phyloP scores from a whole-genome alignment of 2,329 filamentous ascomycete species.

The Hypoxylon sp. region DNA sequence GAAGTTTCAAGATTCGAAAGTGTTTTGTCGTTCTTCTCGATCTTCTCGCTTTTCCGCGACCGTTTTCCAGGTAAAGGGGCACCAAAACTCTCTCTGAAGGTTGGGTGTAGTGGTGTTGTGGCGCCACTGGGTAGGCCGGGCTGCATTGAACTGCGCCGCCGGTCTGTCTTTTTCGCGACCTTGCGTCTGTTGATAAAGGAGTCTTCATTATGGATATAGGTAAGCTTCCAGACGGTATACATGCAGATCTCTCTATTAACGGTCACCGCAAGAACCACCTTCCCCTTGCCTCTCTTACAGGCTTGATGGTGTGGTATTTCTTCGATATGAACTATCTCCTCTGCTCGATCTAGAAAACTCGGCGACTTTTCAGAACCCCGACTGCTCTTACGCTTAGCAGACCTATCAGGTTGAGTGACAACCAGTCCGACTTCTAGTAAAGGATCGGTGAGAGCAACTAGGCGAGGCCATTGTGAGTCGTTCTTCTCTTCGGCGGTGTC shows the following conservation, averaged over 20 bases:
- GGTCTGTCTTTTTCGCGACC: constrained; percentile 61
- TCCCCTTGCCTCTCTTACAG: constrained; percentile 55
- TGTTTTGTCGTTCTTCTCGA: constrained; percentile 60
- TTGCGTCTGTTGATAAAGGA: constrained; percentile 63
- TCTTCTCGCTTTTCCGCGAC: constrained; percentile 64
- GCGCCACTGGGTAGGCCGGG: constrained; percentile 78
- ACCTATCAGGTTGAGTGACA: constrained; percentile 69
- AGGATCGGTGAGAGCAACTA: constrained; percentile 89
- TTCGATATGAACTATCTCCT: constrained; percentile 88
- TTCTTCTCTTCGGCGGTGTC: constrained; percentile 65
- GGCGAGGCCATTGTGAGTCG: constrained; percentile 75
- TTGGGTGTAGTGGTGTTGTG: constrained; percentile 80
- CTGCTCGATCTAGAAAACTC: constrained; percentile 76
- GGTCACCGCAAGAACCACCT: constrained; percentile 82
- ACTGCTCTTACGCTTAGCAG: constrained; percentile 55
- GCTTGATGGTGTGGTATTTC: constrained; percentile 69
- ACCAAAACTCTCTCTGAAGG: constrained; percentile 83
- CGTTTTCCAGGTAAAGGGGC: constrained; percentile 67
- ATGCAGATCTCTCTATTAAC: constrained; percentile 80
- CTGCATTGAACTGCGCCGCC: constrained; percentile 75
- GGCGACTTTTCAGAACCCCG: constrained; percentile 59
- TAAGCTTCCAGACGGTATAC: constrained; percentile 87
- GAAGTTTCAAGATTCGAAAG: constrained; percentile 75
- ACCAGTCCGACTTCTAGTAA: constrained; percentile 87
- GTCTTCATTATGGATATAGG: constrained; percentile 79